A percentile compares a stretch with the other conserved stretches of the same genome.
These are phyloP conservation scores for Fraxinus albicans DNA, from an alignment of 305 asterid species.

Conservation along the genomic window DNA sequence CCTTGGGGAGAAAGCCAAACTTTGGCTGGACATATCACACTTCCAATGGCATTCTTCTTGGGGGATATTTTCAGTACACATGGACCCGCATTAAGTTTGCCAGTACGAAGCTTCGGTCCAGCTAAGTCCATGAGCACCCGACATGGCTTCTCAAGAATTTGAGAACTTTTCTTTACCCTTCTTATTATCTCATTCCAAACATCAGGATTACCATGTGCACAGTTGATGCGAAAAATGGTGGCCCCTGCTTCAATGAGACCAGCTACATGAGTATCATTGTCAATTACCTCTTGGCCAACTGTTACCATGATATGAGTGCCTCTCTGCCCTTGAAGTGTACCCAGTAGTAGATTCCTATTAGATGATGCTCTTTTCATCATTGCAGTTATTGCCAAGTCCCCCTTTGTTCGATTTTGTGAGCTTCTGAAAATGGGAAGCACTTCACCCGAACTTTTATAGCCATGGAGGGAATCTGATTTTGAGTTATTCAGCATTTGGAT, in stretches of 20 bases:
- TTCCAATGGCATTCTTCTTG: constrained; percentile 52
- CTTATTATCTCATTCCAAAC: constrained; percentile 57
- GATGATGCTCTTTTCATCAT: constrained; percentile 45
- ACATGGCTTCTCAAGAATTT: constrained; percentile 69
- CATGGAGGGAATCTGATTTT: constrained; percentile 34
- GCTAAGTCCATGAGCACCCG: constrained; percentile 77
- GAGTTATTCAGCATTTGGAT: constrained; percentile 47
- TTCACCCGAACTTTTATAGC: constrained; percentile 27
- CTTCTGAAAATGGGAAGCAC: constrained; percentile 30
- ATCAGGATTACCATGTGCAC: constrained; percentile 71
- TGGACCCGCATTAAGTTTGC: constrained; percentile 61
- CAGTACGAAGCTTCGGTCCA: constrained; percentile 81
- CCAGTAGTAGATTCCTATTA: constrained; percentile 49
- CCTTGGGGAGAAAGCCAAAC: constrained; percentile 61
- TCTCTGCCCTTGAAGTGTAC: constrained; percentile 48
- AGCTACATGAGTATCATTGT: constrained; percentile 38
- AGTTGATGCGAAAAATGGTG: constrained; percentile 63
- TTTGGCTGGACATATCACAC: constrained; percentile 46
- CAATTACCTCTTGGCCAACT: constrained; percentile 57
- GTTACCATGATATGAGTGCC: constrained; percentile 70
- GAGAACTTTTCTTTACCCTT: constrained; percentile 50
- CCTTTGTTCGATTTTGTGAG: constrained; percentile 29
- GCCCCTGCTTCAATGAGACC: constrained; percentile 62
- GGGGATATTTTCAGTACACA: constrained; percentile 63
- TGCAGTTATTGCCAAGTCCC: constrained; percentile 41